Evolutionary conservation across 371 early-diverging fungal genomes (phyloP).

Genomic region (Syncephalis fuscata): DNA sequence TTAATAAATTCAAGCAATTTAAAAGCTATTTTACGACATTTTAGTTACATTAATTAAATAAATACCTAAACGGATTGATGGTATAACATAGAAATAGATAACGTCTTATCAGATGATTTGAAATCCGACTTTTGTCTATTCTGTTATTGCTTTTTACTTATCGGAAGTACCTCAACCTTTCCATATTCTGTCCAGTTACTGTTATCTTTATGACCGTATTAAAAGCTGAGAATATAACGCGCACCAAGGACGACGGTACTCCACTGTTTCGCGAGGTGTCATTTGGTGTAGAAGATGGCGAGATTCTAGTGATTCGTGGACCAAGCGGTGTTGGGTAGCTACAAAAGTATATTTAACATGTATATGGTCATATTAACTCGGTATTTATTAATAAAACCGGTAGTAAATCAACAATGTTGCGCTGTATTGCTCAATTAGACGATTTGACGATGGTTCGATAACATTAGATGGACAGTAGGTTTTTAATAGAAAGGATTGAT

Average conservation of each 20-base stretch:
- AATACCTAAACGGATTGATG: too few species aligned
- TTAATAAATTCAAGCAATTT: too few species aligned
- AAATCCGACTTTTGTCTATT: too few species aligned
- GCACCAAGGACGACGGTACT: slow-evolving; percentile 15
- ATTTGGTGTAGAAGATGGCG: slow-evolving; percentile 30
- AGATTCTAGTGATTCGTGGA: slow-evolving; percentile 44
- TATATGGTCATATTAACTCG: background rate
- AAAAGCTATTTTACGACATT: too few species aligned
- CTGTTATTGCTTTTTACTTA: too few species aligned
- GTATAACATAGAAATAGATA: too few species aligned
- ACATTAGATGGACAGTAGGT: slow-evolving; percentile 29
- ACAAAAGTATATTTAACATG: slow-evolving; percentile 4
- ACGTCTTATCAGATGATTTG: too few species aligned
- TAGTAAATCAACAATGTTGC: slow-evolving; percentile 73
- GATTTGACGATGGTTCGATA: slow-evolving; percentile 37
- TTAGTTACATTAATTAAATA: too few species aligned
- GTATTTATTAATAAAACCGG: slow-evolving; percentile 11
- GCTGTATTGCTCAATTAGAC: slow-evolving; percentile 61
- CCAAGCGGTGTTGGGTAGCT: slow-evolving; percentile 65
- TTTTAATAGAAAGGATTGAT: background rate
- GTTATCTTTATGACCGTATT: background rate
- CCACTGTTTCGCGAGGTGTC: slow-evolving; percentile 42
- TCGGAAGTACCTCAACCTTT: too few species aligned
- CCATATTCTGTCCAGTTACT: too few species aligned
- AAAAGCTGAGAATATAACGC: slow-evolving; percentile 1